Evolutionary conservation across 768 basidiomycete species (phyloP), one percentile per base, ranked within the genome.

Genomic region (Grammothele lineata): DNA sequence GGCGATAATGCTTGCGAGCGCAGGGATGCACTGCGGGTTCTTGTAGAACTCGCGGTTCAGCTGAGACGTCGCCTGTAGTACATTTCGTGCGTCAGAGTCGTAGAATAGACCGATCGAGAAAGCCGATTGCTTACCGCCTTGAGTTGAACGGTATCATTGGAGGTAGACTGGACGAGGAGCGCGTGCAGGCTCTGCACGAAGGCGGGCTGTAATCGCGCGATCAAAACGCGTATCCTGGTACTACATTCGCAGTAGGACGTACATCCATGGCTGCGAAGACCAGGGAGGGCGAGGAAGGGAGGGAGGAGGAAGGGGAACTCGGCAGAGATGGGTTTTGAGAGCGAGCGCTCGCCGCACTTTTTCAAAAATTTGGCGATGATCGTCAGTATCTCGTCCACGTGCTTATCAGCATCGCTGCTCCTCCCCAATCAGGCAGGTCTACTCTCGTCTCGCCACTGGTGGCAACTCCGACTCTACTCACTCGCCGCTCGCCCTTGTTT

Each of bases 21-120:
- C 92, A 38, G 93, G 80, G 53, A 99, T 94, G 63, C 93, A 96
- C 71, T 75, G 71, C 6, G 94, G 79, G 61, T 84, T 83, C 70
- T 90, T 92, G 80, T 94, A 98, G 70, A 81, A 98, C 43, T 94
- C 86, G 57, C 83, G 83, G 68, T 95, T 96, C 45, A 99, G 76
- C 57, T 84, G 81, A 5, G 89, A 78, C 12, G 96, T 99, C 5
- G 95, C 92, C 93, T 97, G 53, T 17, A 21, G 33, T 51, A 32
- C 15, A 22, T 35, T 10, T 9, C 3, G 11, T 18, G 45, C 42
- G 24, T 34, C 43, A 41, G 34, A 50, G 35, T 34, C 41, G 47
- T 32, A 12, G 35, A 54, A 25, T 24, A 32, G 40, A 48, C 47
- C 48, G 21, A 49, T 40, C 32, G 25, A 32, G 18, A n/a, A 42